Base-by-base conservation (phyloP, 2,329 filamentous ascomycete species). In the Cladosporium phlei region DNA sequence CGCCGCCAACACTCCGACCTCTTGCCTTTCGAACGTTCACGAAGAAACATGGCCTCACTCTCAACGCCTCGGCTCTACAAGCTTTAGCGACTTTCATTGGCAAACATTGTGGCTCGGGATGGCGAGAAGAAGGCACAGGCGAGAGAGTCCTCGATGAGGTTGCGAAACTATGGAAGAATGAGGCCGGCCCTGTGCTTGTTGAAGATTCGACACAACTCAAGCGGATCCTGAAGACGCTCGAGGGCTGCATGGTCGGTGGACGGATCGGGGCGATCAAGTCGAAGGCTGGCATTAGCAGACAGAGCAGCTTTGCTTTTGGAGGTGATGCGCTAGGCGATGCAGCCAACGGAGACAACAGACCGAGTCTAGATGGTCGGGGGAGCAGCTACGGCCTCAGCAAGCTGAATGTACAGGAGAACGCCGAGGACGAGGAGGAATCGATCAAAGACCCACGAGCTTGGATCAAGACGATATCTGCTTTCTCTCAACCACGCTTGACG, bases 21-120 rank as follows among this genome's bases (percentile, higher is more conserved):
- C 76, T 97, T 16, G 94, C 93, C 7, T 97, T 98, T 62, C 82
- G 93, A 37, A 94, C 88, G 0, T 95, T 98, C 56, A 98, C 93
- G 2, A 96, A 96, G 68, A 98, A 97, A 63, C 88, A 98, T 69
- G 94, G 91, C 58, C 74, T 98, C 47, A 97, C 90, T 0, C 79
- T 98, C 44, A 90, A 87, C 6, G 93, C 91, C 0, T 82, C 89
- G 0, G 88, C 93, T 0, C 73, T 98, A 4, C 83, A 91, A 65
- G 80, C 86, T 37, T 76, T 98, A 24, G 90, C 93, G 16, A 77
- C 80, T 1, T 98, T 98, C 65, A 85, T 98, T 44, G 94, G 93
- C 9, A 84, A 87, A 57, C 86, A 95, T 66, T 98, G 93, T 65
- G 93, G 93, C 25, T 90, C 90, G 48, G 88, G 83, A 82, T 98